These are phyloP conservation scores for Leishmania amazonensis DNA, from an alignment of 208 protist species.

Conservation along the genomic window DNA sequence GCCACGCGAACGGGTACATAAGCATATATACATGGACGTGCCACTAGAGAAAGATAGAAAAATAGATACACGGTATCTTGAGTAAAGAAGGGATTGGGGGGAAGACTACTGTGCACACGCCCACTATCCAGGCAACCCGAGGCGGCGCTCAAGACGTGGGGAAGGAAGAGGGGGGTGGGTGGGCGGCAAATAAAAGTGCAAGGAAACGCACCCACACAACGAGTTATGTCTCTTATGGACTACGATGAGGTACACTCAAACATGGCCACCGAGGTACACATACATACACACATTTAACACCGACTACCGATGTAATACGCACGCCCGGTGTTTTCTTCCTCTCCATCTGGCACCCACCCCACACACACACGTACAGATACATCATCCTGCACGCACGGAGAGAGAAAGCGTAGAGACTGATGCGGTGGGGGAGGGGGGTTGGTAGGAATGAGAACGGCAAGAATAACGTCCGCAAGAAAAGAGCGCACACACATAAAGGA, in stretches of 20 bases:
- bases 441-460: neutral
- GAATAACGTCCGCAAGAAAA: constrained; percentile 10
- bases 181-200: neutral
- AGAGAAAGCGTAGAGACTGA: neutral
- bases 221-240: neutral
- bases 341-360: neutral
- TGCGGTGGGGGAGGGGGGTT: neutral
- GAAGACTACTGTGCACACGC: neutral
- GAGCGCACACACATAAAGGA: neutral
- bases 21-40: neutral
- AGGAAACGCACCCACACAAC: neutral
- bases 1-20: too few species aligned
- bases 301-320: neutral
- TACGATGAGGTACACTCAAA: neutral
- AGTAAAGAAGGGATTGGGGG: neutral
- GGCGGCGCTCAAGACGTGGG: neutral
- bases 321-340: neutral
- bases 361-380: neutral
- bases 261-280: neutral
- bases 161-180: neutral
- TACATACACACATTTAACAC: neutral
- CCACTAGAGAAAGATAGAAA: neutral
- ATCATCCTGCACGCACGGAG: neutral
- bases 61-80: neutral
- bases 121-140: neutral